These are phyloP conservation scores for Chlamydomonas schloesseri DNA, from an alignment of 139 green algal species.

Conservation along the genomic window DNA sequence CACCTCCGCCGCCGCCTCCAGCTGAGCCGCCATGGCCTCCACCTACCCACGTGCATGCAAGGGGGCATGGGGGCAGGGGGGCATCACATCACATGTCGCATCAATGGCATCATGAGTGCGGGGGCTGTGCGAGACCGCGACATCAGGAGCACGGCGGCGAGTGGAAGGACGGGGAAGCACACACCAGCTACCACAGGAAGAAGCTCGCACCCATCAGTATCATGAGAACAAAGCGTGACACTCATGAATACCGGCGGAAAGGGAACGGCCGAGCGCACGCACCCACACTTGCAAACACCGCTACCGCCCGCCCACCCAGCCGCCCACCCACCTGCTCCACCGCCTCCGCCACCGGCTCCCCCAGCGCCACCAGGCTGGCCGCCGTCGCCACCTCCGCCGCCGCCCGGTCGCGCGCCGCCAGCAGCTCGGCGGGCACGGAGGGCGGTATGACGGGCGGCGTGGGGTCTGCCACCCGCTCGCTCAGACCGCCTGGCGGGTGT, in stretches of 20 bases:
- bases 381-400: slow-evolving; percentile 38
- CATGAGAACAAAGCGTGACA: too few relatives aligned
- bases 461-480: slow-evolving; percentile 29
- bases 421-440: not conserved
- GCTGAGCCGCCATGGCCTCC: slow-evolving; percentile 5
- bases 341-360: slow-evolving; percentile 38
- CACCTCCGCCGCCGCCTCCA: not conserved
- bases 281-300: too few relatives aligned
- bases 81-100: too few relatives aligned
- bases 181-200: too few relatives aligned
- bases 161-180: too few relatives aligned
- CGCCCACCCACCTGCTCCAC: slow-evolving; percentile 25
- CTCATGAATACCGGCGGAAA: too few relatives aligned
- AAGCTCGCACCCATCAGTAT: too few relatives aligned
- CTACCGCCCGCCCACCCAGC: not conserved
- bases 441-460: slow-evolving; percentile 37
- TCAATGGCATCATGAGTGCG: too few relatives aligned
- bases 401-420: slow-evolving; percentile 38
- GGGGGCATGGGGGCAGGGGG: too few relatives aligned
- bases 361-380: slow-evolving; percentile 36
- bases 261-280: too few relatives aligned
- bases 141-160: too few relatives aligned
- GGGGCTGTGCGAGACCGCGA: too few relatives aligned
- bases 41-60: slow-evolving; percentile 18
- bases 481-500: not conserved